Evolutionary conservation across 345 rosid species (phyloP).

Genomic region (Lepidium aucheri): DNA sequence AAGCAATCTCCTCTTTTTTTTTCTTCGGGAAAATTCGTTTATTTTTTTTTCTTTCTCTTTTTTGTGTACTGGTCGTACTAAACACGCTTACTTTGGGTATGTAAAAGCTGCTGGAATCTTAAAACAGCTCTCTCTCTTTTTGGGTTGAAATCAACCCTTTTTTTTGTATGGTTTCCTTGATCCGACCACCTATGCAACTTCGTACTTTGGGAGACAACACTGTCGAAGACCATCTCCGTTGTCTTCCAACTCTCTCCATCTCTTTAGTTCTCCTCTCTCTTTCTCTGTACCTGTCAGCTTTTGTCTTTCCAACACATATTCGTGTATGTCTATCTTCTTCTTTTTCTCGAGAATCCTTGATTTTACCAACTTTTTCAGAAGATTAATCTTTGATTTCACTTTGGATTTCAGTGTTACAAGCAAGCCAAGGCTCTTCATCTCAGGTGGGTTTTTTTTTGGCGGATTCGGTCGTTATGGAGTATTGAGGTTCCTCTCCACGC

Average conservation of each 20-base stretch:
- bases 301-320: not conserved
- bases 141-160: constrained; percentile 4
- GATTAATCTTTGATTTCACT: not conserved
- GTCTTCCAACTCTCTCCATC: constrained; percentile 17
- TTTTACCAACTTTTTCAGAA: not conserved
- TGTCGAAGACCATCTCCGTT: constrained; percentile 16
- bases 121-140: not conserved
- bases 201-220: constrained; percentile 24
- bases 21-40: constrained; percentile 18
- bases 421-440: too few relatives aligned
- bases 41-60: not conserved
- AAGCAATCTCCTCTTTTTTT: not conserved
- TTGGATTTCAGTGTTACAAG: constrained; percentile 4
- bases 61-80: constrained; percentile 22
- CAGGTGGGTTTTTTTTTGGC: not conserved
- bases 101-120: constrained; percentile 20
- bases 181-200: constrained; percentile 32
- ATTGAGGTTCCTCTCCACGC: not conserved
- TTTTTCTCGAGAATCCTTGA: not conserved
- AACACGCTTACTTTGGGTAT: constrained; percentile 24
- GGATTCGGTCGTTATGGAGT: not conserved
- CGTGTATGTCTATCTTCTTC: constrained; percentile 5
- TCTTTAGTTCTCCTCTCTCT: not conserved
- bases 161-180: not conserved
- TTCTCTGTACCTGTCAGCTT: constrained; percentile 17